These are phyloP conservation scores for Paraphoma chrysanthemicola DNA, from an alignment of 2,329 filamentous ascomycete species.

Conservation along the genomic window DNA sequence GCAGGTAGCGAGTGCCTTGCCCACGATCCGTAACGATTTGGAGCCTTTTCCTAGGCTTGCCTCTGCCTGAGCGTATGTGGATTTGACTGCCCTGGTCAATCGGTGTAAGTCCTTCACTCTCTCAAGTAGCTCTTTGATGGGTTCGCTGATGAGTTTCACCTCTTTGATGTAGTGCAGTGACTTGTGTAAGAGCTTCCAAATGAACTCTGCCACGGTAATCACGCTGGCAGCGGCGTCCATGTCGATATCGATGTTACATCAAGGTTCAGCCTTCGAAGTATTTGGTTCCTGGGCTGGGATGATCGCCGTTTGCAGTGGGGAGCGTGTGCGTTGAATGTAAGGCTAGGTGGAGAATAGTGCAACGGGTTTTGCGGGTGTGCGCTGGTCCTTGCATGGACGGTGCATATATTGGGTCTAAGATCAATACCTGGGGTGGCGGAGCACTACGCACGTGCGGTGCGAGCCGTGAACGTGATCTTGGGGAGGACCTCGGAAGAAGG, in stretches of 20 bases:
- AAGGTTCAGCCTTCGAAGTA: neutral
- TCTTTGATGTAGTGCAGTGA: slow-evolving; percentile 19
- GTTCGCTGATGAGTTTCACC: slow-evolving; percentile 7
- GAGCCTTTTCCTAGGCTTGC: neutral
- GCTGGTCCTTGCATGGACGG: slow-evolving; percentile 2
- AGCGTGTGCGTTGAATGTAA: neutral
- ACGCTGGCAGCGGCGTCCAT: slow-evolving; percentile 23
- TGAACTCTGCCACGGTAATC: slow-evolving; percentile 17
- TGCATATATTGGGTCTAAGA: neutral
- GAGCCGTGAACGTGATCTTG: neutral
- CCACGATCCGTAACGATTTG: slow-evolving; percentile 7
- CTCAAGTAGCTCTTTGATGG: slow-evolving; percentile 5
- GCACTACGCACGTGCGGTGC: slow-evolving; percentile 7
- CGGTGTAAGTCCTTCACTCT: slow-evolving; percentile 10
- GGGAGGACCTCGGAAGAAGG: neutral
- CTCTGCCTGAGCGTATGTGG: slow-evolving; percentile 8
- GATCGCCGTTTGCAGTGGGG: neutral
- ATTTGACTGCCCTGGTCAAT: slow-evolving; percentile 11
- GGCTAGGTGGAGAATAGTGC: slow-evolving; percentile 6
- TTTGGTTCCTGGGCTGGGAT: neutral
- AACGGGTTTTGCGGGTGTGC: neutral
- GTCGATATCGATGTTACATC: neutral
- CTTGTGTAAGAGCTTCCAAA: slow-evolving; percentile 12
- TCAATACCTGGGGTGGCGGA: slow-evolving; percentile 7
- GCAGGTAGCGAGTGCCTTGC: slow-evolving; percentile 10